A percentile compares a stretch with the other conserved stretches of the same genome.
These are phyloP conservation scores for Dentiscutata heterogama DNA, from an alignment of 371 early-diverging fungal genomes.

Conservation along the genomic window DNA sequence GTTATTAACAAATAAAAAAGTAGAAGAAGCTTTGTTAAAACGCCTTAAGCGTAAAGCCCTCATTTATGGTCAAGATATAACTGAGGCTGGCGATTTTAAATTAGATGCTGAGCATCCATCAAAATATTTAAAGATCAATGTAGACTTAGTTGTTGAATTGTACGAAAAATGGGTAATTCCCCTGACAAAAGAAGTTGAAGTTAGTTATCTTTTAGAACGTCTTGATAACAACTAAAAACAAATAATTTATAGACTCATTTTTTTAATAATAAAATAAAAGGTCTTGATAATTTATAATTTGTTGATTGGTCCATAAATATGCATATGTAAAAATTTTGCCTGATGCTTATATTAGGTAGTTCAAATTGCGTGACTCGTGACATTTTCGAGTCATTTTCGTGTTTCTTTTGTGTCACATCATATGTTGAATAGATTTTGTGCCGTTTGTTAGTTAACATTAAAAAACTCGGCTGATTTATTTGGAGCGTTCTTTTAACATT, in stretches of 20 bases:
- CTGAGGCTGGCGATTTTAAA: constrained; percentile 51
- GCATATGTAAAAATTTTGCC: too few relatives aligned
- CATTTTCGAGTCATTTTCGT: background rate
- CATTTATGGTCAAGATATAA: constrained; percentile 91
- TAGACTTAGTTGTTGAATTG: constrained; percentile 85
- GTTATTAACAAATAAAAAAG: constrained; percentile 85
- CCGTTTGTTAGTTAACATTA: background rate
- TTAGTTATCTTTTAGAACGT: constrained; percentile 88
- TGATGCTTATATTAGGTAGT: too few relatives aligned
- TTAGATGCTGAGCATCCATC: constrained; percentile 48
- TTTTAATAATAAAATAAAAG: too few relatives aligned
- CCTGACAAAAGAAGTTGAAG: constrained; percentile 92
- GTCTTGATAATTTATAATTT: too few relatives aligned
- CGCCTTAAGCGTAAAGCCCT: constrained; percentile 89
- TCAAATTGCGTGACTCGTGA: background rate
- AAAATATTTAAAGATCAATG: constrained; percentile 66
- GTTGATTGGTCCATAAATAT: too few relatives aligned
- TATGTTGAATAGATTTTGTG: background rate
- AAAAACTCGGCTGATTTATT: background rate
- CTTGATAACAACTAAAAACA: constrained; percentile 51
- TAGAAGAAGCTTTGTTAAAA: constrained; percentile 84
- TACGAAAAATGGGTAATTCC: constrained; percentile 92
- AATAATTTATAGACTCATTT: background rate
- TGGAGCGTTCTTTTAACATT: background rate
- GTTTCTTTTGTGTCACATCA: constrained; percentile 1